A percentile compares a stretch with the other conserved stretches of the same genome.
phyloP scores from a whole-genome alignment of 495 filamentous ascomycete species.

The Evansstolkia leycettana region DNA sequence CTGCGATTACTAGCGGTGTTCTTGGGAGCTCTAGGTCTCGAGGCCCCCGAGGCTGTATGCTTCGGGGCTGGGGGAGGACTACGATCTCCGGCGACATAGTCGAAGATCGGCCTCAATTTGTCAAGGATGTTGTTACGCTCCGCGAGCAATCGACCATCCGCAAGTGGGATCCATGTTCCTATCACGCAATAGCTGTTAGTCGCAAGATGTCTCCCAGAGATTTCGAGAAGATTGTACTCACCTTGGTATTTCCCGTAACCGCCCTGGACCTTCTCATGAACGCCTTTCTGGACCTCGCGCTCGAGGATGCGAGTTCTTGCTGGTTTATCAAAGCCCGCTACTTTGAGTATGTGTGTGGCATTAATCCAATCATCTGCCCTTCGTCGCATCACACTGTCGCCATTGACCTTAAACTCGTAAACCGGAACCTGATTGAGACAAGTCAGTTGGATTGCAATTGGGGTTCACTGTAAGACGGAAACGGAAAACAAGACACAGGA shows the following conservation, averaged over 20 bases:
- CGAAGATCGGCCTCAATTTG: slow-evolving; percentile 75
- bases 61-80: slow-evolving; percentile 92
- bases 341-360: slow-evolving; percentile 91
- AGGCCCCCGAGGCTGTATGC: slow-evolving; percentile 59
- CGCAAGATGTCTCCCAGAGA: neutral
- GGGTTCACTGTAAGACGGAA: neutral
- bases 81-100: slow-evolving; percentile 70
- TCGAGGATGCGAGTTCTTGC: slow-evolving; percentile 89
- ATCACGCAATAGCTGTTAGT: neutral
- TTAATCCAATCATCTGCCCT: slow-evolving; percentile 85
- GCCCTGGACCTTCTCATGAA: slow-evolving; percentile 95
- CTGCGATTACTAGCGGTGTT: slow-evolving; percentile 18
- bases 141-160: slow-evolving; percentile 67
- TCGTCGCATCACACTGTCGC: slow-evolving; percentile 81
- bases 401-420: slow-evolving; percentile 72
- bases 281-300: slow-evolving; percentile 89
- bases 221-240: slow-evolving; percentile 12
- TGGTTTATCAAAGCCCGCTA: slow-evolving; percentile 74
- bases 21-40: slow-evolving; percentile 56
- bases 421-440: slow-evolving; percentile 58
- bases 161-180: slow-evolving; percentile 95
- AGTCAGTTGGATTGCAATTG: slow-evolving; percentile 1
- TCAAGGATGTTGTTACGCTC: slow-evolving; percentile 74
- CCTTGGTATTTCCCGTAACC: slow-evolving; percentile 99
- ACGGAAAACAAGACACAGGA: slow-evolving; percentile 1